Conservation (phyloP, 257 asterid genomes). For the Anisodus acutangulus region DNA sequence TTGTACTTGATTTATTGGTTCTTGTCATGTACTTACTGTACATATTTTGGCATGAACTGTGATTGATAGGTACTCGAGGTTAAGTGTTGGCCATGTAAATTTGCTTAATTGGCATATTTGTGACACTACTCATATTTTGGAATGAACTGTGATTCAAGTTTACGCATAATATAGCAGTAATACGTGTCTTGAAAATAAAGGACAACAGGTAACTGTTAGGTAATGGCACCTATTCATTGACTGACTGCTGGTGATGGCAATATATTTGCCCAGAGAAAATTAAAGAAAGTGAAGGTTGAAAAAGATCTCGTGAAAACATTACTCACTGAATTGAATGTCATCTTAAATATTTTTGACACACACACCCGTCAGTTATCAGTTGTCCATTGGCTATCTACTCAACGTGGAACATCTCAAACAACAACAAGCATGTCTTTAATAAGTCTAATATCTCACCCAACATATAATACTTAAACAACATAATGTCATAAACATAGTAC, state of each 20-base stretch:
- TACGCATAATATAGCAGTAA: background rate
- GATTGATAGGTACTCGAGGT: background rate
- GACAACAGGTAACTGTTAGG: background rate
- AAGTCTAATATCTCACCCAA: background rate
- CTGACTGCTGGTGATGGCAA: background rate
- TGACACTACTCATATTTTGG: background rate
- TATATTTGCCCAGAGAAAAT: background rate
- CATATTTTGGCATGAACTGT: conserved; percentile 7
- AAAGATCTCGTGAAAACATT: conserved; percentile 2
- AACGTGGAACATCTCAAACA: background rate
- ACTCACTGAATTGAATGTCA: background rate
- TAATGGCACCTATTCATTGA: conserved; percentile 3
- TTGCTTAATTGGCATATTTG: background rate
- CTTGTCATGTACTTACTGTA: background rate
- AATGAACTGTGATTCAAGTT: background rate
- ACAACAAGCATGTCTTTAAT: background rate
- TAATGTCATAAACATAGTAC: too few relatives aligned
- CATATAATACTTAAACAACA: too few relatives aligned
- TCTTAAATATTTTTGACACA: background rate
- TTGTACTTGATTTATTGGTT: conserved; percentile 8
- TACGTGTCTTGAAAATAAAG: background rate
- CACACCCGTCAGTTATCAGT: background rate
- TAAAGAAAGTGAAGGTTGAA: background rate
- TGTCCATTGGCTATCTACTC: conserved; percentile 20
- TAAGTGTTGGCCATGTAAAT: conserved; percentile 6